Conservation (phyloP, 169 alveolate genomes). For the Toxoplasma gondii region DNA sequence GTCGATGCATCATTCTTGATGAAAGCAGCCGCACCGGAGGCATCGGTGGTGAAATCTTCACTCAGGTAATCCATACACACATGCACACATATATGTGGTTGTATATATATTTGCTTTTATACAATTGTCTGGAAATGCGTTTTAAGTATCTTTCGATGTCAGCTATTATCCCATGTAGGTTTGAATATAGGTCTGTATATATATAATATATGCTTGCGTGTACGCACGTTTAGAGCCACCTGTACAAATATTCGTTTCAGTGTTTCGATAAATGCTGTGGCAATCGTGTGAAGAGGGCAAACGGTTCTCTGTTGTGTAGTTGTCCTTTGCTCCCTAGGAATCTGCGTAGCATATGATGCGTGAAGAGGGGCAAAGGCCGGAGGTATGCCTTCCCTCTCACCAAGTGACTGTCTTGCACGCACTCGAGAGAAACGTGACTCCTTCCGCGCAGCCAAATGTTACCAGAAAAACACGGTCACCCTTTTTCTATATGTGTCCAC, state of each 20-base stretch:
- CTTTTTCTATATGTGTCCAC: too few species aligned
- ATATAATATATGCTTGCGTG: background rate
- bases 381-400: too few species aligned
- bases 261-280: background rate
- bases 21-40: conserved; percentile 93
- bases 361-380: too few species aligned
- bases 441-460: too few species aligned
- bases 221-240: background rate
- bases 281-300: background rate
- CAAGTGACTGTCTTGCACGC: too few species aligned
- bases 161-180: background rate
- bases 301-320: background rate
- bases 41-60: conserved; percentile 87
- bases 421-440: too few species aligned
- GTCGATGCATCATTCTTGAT: conserved; percentile 89
- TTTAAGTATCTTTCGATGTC: background rate
- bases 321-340: background rate
- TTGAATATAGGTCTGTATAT: background rate
- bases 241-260: background rate
- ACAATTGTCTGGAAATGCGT: background rate
- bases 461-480: too few species aligned
- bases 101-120: background rate
- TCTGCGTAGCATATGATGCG: too few species aligned
- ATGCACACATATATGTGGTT: background rate
- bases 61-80: conserved; percentile 59